Base-by-base conservation (phyloP, 805 yeast species). In the Saturnispora halmiae region DNA sequence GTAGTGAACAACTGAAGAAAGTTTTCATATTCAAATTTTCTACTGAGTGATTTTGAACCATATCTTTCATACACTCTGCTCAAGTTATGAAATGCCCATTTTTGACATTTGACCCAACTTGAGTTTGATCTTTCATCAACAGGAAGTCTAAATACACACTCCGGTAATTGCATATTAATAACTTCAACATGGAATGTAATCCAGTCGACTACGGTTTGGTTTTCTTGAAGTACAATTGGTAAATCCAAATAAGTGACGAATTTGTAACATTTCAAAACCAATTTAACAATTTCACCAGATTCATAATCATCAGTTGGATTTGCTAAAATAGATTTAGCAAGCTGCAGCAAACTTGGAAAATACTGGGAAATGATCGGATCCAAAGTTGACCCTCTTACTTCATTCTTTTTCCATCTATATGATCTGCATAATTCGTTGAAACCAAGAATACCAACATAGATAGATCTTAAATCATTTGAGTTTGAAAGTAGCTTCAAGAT, bases 61-160 rank as follows among this genome's bases (percentile, higher is more conserved):
- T 82, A 87, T 51, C 90, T 70, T 40, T 70, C 71, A 52, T 83
- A 83, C 3, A 87, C 56, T 49, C 94, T 73, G 49, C 70, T 72
- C 31, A 88, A 56, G 56, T 84, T 86, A 19, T 85, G 86, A 53
- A 77, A 78, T 1, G 94, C 75, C 96, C 97, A 90, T 59, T 90
- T 92, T 64, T 73, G 88, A 50, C 77, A 73, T 61, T 77, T 90
- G 55, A 66, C 79, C 81, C 81, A 82, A 36, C 76, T 79, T 50
- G 72, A 66, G 16, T 61, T 49, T 36, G 63, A 66, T 37, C 75
- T 66, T 31, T 75, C 79, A 18, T 73, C 70, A 6, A 66, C 67
- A 36, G 75, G 77, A n/a, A 72, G 51, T 15, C 67, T 65, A 45
- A 68, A 44, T 2, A 76, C 74, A 31, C 70, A 68, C 1, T 55